These are phyloP conservation scores for Capsella bursapastoris DNA, from an alignment of 345 rosid species.

Conservation along the genomic window DNA sequence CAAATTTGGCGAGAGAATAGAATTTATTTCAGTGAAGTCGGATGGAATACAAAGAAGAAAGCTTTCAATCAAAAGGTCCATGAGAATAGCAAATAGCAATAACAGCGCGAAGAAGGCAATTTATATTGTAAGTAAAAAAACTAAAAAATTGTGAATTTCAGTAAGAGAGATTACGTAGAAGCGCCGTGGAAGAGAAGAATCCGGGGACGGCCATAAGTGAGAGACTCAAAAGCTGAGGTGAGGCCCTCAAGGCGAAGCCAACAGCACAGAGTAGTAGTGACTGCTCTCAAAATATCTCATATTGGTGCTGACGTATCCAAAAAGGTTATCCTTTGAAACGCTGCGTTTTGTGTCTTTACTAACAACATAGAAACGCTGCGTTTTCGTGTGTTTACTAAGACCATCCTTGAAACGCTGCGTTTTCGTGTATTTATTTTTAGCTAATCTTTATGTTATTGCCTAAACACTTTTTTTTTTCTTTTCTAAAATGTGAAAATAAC, in stretches of 20 bases:
- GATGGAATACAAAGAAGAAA: not conserved
- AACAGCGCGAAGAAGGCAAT: no score
- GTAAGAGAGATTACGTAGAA: constrained; percentile 49
- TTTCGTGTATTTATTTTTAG: no score
- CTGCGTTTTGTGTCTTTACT: not conserved
- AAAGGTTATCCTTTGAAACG: not conserved
- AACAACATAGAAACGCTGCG: no score
- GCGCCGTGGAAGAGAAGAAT: constrained; percentile 55
- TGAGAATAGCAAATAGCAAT: not conserved
- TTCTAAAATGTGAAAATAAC: no score
- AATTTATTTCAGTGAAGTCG: no score
- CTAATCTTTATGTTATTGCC: no score
- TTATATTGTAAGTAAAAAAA: no score
- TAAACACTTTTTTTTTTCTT: no score
- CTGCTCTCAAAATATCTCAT: constrained; percentile 5
- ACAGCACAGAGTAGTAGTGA: not conserved
- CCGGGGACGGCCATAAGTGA: constrained; percentile 69
- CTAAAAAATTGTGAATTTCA: no score
- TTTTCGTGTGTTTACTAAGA: no score
- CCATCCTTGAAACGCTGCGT: not conserved
- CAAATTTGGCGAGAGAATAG: not conserved
- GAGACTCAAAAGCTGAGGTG: constrained; percentile 46
- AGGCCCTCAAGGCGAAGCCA: not conserved
- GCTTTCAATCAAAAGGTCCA: not conserved
- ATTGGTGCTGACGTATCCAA: constrained; percentile 27